Percentiles rank a stretch among this genome's conserved stretches.
Conservation (phyloP, 345 rosid species). For the Pugionium cornutum region DNA sequence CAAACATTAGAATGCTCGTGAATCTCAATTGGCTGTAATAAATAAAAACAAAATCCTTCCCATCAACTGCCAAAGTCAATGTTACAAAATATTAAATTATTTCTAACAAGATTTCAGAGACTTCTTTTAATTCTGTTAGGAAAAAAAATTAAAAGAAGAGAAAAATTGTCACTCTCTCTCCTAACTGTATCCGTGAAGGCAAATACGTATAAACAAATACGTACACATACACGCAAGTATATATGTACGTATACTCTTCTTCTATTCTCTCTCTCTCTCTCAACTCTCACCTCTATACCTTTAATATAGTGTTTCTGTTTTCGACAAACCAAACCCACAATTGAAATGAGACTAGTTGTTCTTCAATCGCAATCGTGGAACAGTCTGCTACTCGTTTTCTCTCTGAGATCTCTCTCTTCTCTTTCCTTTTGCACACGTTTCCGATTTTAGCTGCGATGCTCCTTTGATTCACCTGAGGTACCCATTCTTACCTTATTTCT, state of each 20-base stretch:
- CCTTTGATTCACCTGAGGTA: conserved; percentile 40
- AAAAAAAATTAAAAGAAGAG: not conserved
- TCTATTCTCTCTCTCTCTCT: conserved; percentile 27
- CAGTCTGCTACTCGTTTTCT: not conserved
- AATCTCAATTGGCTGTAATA: conserved; percentile 40
- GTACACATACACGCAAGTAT: conserved; percentile 5
- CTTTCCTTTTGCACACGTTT: conserved; percentile 7
- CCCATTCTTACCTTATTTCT: not conserved
- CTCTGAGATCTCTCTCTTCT: conserved; percentile 36
- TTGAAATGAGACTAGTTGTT: conserved; percentile 21
- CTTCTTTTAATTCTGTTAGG: conserved; percentile 30
- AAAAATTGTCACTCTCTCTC: conserved; percentile 36
- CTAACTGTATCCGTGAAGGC: conserved; percentile 44
- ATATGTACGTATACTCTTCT: conserved; percentile 35
- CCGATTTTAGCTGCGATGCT: conserved; percentile 27
- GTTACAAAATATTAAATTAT: conserved; percentile 12
- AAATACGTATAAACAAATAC: conserved; percentile 38
- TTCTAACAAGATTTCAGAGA: conserved; percentile 14
- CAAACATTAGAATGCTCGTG: conserved; percentile 28
- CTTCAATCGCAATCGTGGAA: conserved; percentile 23
- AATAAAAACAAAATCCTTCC: conserved; percentile 38
- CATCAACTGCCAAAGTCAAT: conserved; percentile 40
- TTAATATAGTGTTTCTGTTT: conserved; percentile 35
- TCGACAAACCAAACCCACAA: conserved; percentile 38
- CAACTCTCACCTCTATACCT: conserved; percentile 34